These are phyloP conservation scores for Coniella lustricola DNA, from an alignment of 2,329 filamentous ascomycete species.

Conservation along the genomic window DNA sequence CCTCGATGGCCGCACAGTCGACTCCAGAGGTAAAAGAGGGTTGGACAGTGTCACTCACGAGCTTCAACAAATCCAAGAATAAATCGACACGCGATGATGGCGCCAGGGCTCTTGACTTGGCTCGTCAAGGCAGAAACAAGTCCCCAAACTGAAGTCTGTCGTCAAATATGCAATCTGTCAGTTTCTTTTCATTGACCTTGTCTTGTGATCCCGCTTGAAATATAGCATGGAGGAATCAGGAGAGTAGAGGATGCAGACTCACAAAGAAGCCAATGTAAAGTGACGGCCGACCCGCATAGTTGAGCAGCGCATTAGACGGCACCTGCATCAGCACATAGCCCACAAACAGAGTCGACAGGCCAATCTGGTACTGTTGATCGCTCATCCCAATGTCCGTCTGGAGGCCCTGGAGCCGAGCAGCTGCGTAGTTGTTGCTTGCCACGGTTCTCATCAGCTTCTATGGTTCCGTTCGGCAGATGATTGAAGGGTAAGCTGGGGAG, in stretches of 20 bases:
- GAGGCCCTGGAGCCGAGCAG: slow-evolving; percentile 43
- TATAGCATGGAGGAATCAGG: background rate
- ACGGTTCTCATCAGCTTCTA: background rate
- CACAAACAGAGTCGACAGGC: slow-evolving; percentile 21
- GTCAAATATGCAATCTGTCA: background rate
- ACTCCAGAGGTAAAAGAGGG: background rate
- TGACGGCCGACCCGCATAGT: slow-evolving; percentile 26
- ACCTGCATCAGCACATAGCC: slow-evolving; percentile 23
- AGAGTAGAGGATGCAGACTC: background rate
- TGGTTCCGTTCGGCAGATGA: too few relatives aligned
- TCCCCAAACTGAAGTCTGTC: slow-evolving; percentile 12
- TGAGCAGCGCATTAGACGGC: slow-evolving; percentile 22
- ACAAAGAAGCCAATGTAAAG: slow-evolving; percentile 32
- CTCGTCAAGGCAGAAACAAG: slow-evolving; percentile 25
- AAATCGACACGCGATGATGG: slow-evolving; percentile 31
- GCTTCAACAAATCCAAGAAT: slow-evolving; percentile 32
- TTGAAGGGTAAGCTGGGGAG: too few relatives aligned
- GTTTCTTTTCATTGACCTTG: too few relatives aligned
- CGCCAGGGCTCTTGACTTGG: slow-evolving; percentile 25
- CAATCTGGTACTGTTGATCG: slow-evolving; percentile 29
- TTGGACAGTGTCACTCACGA: background rate
- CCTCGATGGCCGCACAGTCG: too few relatives aligned
- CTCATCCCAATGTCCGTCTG: slow-evolving; percentile 28
- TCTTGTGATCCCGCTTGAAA: too few relatives aligned
- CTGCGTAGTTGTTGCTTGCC: slow-evolving; percentile 24